Conservation (phyloP, 78 protist genomes). For the Dictyostelium capitatum region DNA sequence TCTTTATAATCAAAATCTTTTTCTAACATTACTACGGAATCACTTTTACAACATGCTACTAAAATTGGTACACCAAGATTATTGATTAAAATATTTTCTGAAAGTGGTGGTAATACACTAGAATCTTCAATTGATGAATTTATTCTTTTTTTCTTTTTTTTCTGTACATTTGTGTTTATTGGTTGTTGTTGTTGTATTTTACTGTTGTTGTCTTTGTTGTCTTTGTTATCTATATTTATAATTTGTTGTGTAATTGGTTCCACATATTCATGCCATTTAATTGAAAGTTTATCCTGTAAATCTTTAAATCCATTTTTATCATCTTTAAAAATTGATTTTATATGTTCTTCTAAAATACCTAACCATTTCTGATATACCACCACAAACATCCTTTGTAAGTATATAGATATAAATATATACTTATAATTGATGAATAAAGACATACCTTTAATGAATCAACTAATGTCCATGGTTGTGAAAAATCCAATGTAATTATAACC, state of each 20-base stretch:
- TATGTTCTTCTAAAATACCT: conserved; percentile 67
- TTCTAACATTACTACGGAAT: conserved; percentile 74
- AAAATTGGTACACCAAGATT: conserved; percentile 82
- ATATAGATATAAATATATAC: not conserved
- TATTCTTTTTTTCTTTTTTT: conserved; percentile 39
- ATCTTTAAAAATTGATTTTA: conserved; percentile 46
- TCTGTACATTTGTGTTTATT: conserved; percentile 14
- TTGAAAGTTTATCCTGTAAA: conserved; percentile 49
- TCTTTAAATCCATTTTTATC: conserved; percentile 13
- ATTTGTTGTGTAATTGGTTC: conserved; percentile 22
- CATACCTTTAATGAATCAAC: conserved; percentile 65
- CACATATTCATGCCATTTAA: conserved; percentile 70
- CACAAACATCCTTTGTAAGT: too few species aligned
- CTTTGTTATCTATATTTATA: not conserved
- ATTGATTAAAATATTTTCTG: conserved; percentile 54
- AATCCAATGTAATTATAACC: conserved; percentile 75
- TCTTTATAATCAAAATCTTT: conserved; percentile 80
- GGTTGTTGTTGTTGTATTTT: not conserved
- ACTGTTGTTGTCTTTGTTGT: too few species aligned
- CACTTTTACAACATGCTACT: conserved; percentile 81
- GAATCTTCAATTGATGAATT: conserved; percentile 34
- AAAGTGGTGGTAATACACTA: conserved; percentile 74
- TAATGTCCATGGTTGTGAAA: conserved; percentile 82
- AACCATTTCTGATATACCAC: conserved; percentile 80
- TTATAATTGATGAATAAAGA: not conserved